Conservation (phyloP, 768 basidiomycete genomes). For the Boletus sensibilis region DNA sequence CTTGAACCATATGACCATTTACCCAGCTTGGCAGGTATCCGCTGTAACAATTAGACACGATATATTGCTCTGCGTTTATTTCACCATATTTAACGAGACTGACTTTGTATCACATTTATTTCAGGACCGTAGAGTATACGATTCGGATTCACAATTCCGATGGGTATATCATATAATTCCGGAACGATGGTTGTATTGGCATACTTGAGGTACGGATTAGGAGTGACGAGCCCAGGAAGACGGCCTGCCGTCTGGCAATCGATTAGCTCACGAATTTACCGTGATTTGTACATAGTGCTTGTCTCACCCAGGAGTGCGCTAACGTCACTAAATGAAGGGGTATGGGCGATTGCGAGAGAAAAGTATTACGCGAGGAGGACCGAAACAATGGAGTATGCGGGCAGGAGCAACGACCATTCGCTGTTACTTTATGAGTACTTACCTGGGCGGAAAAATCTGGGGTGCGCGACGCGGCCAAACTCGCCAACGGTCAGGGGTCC, state of each 20-base stretch:
- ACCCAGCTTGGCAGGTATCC: slow-evolving; percentile 9
- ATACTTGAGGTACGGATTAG: slow-evolving; percentile 49
- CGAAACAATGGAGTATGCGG: slow-evolving; percentile 70
- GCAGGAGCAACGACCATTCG: slow-evolving; percentile 83
- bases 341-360: slow-evolving; percentile 66
- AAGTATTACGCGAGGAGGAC: slow-evolving; percentile 81
- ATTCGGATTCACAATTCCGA: slow-evolving; percentile 80
- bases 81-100: slow-evolving; percentile 19
- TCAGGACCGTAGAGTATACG: slow-evolving; percentile 57
- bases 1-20: slow-evolving; percentile 15
- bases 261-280: slow-evolving; percentile 9
- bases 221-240: slow-evolving; percentile 38
- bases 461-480: not conserved
- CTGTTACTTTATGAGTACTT: slow-evolving; percentile 38
- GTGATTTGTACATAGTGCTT: slow-evolving; percentile 9
- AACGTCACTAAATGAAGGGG: slow-evolving; percentile 68
- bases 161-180: slow-evolving; percentile 78
- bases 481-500: not conserved
- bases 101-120: slow-evolving; percentile 15
- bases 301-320: slow-evolving; percentile 63
- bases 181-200: slow-evolving; percentile 50
- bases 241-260: slow-evolving; percentile 55
- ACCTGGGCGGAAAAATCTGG: slow-evolving; percentile 3
- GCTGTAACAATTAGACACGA: not conserved
- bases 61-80: slow-evolving; percentile 11